Conservation (phyloP, 2,329 filamentous ascomycete species). For the Grosmannia serpens region DNA sequence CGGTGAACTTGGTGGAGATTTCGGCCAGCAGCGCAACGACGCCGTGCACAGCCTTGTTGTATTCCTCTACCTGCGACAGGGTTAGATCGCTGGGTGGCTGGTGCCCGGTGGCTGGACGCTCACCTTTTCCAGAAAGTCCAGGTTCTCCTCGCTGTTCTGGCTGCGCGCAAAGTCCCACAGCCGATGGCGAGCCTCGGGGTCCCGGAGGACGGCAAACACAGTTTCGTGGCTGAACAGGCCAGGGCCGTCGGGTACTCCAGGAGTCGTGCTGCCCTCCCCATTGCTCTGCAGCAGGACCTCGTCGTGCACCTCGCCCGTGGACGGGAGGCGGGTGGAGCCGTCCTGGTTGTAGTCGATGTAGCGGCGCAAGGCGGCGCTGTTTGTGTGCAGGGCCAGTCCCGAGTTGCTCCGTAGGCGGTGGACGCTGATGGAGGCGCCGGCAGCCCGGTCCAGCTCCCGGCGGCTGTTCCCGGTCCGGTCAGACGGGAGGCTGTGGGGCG, state of each 20-base stretch:
- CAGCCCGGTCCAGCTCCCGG: not conserved
- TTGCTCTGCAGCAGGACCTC: slow-evolving; percentile 4
- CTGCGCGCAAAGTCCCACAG: slow-evolving; percentile 38
- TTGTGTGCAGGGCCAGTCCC: slow-evolving; percentile 32
- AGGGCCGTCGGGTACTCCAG: slow-evolving; percentile 16
- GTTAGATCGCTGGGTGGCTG: too few relatives aligned
- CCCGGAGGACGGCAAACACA: slow-evolving; percentile 37
- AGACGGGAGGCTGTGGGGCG: not conserved
- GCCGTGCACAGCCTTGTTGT: slow-evolving; percentile 28
- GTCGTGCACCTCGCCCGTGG: slow-evolving; percentile 7
- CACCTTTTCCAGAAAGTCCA: slow-evolving; percentile 40
- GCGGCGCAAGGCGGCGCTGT: slow-evolving; percentile 30
- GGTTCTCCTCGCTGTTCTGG: slow-evolving; percentile 33
- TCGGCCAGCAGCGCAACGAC: slow-evolving; percentile 25
- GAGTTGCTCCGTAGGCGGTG: slow-evolving; percentile 31
- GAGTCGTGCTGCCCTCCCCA: slow-evolving; percentile 7
- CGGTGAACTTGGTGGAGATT: slow-evolving; percentile 23
- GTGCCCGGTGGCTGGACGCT: not conserved
- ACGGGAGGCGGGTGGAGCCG: slow-evolving; percentile 21
- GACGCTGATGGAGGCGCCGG: slow-evolving; percentile 4
- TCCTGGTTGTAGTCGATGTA: slow-evolving; percentile 34
- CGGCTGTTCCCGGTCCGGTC: not conserved
- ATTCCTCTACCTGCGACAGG: slow-evolving; percentile 29
- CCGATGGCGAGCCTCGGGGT: slow-evolving; percentile 32
- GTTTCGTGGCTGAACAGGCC: slow-evolving; percentile 39